Evolutionary conservation across 2,329 filamentous ascomycete genomes (phyloP), one percentile per base, ranked within the genome.

Genomic region (Orbilia javanica): DNA sequence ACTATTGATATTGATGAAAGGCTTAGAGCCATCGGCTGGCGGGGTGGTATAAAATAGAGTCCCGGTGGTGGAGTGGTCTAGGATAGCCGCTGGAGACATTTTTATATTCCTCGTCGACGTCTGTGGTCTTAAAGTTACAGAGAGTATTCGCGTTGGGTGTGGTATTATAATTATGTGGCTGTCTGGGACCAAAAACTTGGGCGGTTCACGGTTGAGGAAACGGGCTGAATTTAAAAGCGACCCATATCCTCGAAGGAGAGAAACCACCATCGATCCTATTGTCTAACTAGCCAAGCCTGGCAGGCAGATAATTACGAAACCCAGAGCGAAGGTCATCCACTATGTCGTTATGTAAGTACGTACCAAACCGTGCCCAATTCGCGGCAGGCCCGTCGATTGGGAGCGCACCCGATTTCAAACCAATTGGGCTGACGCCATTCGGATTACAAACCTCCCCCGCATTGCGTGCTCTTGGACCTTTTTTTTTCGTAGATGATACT

Each of bases 1-100:
- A 7, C 85, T 83, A 79, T 92, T 90, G 81, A 93, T 90, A 83
- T 90, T 89, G 85, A 91, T 89, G 86, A 88, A 91, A 25, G 91
- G 91, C 0, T 82, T 82, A 8, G 87, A 84, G 81, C 88, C 87
- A 83, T 92, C 89, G 2, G 86, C 80, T 0, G 92, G 91, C 0
- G 88, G 86, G 25, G 22, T 48, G 10, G 83, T 80, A 84, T 88
- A 93, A 86, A 91, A 94, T 84, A 89, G 64, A 4, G 53, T 63
- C 22, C 65, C 72, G 3, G 57, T 76, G n/a, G 72, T 76, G 18
- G 57, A 53, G 15, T 42, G 36, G 88, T 34, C 94, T 86, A 76
- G 92, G 88, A 80, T 89, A 86, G 79, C 92, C 92, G 72, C 89
- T 85, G 18, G 89, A 88, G 66, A 62, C 67, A 76, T 76, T 52